phyloP scores from a whole-genome alignment of 2,329 filamentous ascomycete species.

The Fusarium sarcochroum region DNA sequence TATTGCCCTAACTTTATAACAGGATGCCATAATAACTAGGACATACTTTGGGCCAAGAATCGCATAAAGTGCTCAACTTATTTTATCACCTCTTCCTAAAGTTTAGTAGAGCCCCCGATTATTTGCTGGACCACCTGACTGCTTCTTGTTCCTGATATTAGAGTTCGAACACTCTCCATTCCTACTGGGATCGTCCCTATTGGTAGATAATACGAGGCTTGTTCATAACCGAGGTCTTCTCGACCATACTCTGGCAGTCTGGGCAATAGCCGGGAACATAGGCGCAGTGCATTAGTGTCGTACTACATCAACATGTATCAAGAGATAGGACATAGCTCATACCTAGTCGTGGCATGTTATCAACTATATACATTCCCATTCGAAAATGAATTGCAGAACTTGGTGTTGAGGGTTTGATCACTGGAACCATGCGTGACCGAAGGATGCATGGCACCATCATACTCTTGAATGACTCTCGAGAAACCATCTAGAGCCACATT shows the following conservation, averaged over 20 bases:
- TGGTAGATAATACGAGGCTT: conserved; percentile 2
- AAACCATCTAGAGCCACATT: too few species aligned
- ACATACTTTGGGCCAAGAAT: too few species aligned
- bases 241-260: background rate
- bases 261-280: conserved; percentile 8
- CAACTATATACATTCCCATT: conserved; percentile 1
- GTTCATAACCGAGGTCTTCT: conserved; percentile 6
- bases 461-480: too few species aligned
- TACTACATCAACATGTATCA: background rate
- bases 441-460: background rate
- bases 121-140: too few species aligned
- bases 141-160: too few species aligned
- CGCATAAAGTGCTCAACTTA: too few species aligned
- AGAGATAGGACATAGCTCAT: conserved; percentile 6
- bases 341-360: background rate
- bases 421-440: background rate
- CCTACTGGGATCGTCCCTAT: background rate
- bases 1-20: too few species aligned
- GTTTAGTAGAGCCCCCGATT: too few species aligned
- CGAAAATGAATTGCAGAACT: background rate
- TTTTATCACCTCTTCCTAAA: too few species aligned
- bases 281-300: conserved; percentile 19
- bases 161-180: too few species aligned
- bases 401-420: background rate
- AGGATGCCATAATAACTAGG: too few species aligned